These are phyloP conservation scores for Phyllosticta citrichinensis DNA, from an alignment of 2,329 filamentous ascomycete genomes.

Conservation along the genomic window DNA sequence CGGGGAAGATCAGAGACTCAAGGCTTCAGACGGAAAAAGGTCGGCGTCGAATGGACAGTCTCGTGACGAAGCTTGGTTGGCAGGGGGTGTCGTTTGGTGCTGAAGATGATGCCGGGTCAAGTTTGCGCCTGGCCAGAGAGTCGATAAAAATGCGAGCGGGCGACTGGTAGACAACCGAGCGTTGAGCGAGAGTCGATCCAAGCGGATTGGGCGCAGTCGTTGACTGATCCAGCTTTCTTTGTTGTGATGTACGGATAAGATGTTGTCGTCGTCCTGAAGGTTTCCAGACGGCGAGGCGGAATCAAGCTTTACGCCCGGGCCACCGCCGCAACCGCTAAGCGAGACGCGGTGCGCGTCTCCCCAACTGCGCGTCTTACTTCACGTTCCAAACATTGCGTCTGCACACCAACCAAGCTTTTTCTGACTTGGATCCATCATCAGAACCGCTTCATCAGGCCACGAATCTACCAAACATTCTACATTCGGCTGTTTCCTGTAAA, in stretches of 20 bases:
- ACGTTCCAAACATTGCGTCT: background rate
- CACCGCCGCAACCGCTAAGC: constrained; percentile 7
- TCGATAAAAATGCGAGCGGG: background rate
- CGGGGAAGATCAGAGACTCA: background rate
- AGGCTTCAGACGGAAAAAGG: background rate
- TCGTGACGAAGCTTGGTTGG: background rate
- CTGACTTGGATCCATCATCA: background rate
- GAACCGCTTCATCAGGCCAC: background rate
- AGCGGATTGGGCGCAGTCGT: background rate
- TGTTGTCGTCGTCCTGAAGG: background rate
- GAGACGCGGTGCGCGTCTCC: constrained; percentile 14
- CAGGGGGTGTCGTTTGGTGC: background rate
- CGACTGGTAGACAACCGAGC: background rate
- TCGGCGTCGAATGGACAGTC: background rate
- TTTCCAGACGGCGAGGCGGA: background rate
- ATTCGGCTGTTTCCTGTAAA: background rate
- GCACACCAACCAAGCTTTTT: background rate
- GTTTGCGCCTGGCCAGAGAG: background rate
- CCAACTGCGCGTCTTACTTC: background rate
- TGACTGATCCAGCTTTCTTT: background rate
- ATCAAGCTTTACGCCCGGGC: constrained; percentile 2
- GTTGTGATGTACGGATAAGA: background rate
- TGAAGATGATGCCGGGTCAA: background rate
- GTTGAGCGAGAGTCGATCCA: background rate
- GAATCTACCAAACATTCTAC: constrained; percentile 18